Evolutionary conservation across 257 asterid species (phyloP).

Genomic region (Prunella vulgaris): DNA sequence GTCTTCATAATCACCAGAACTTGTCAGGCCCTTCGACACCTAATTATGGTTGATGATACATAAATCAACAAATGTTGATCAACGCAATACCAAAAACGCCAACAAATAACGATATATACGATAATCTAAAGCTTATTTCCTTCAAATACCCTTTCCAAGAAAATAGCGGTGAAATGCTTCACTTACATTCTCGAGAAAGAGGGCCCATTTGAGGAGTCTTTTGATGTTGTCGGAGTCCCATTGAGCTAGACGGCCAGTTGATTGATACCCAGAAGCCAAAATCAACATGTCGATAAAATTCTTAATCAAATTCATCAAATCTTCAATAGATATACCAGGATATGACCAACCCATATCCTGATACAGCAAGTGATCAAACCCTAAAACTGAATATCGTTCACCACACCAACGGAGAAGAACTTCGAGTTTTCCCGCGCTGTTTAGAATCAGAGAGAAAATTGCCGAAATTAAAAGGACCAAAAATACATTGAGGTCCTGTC

Average conservation of each 20-base stretch:
- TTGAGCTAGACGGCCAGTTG: slow-evolving; percentile 59
- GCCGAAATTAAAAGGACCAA: neutral
- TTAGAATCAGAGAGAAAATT: neutral
- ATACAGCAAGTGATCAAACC: neutral
- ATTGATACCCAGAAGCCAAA: slow-evolving; percentile 74
- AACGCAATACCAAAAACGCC: neutral
- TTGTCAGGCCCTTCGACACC: slow-evolving; percentile 46
- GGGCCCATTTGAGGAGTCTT: slow-evolving; percentile 64
- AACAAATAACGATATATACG: neutral
- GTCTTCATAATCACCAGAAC: slow-evolving; percentile 45
- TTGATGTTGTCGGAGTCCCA: slow-evolving; percentile 60
- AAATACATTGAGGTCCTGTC: too few relatives aligned
- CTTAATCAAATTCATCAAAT: slow-evolving; percentile 44
- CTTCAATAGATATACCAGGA: slow-evolving; percentile 42
- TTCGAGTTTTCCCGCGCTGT: slow-evolving; percentile 23
- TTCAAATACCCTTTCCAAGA: neutral
- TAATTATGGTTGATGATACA: slow-evolving; percentile 17
- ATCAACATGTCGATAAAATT: slow-evolving; percentile 56
- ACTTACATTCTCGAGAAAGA: slow-evolving; percentile 53
- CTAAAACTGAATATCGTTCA: neutral
- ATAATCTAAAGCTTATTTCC: neutral
- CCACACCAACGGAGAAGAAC: neutral
- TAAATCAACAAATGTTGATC: neutral
- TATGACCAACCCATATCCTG: slow-evolving; percentile 50
- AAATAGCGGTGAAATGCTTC: neutral